Conservation (phyloP, 1,284 basidiomycete species). For the Sporisorium exsertum region DNA sequence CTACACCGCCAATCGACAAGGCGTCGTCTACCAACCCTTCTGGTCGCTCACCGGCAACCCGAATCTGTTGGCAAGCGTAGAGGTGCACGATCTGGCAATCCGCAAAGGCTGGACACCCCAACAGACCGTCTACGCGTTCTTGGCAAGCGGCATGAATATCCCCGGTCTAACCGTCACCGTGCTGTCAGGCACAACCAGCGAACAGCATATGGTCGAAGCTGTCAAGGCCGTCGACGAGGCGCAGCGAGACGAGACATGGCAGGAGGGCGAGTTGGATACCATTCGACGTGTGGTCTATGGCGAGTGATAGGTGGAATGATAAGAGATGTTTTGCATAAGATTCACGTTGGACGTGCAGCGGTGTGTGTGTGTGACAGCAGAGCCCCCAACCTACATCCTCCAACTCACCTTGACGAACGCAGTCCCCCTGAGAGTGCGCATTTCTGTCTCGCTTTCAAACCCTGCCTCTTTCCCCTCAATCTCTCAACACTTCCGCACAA, state of each 20-base stretch:
- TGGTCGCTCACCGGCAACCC: conserved; percentile 67
- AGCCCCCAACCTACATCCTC: no score
- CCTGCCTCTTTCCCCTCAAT: no score
- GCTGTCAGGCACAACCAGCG: conserved; percentile 55
- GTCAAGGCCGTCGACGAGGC: conserved; percentile 47
- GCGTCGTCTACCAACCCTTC: conserved; percentile 64
- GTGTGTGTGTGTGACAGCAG: not conserved
- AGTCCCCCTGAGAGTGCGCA: not conserved
- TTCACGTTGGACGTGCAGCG: no score
- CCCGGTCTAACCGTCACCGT: conserved; percentile 54
- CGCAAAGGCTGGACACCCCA: conserved; percentile 47
- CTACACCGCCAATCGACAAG: conserved; percentile 17
- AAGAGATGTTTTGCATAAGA: no score
- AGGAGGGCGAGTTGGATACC: conserved; percentile 39
- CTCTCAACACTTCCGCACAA: not conserved
- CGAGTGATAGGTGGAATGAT: no score
- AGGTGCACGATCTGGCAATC: conserved; percentile 48
- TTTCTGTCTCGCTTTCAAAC: no score
- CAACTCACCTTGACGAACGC: not conserved
- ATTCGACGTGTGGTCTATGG: conserved; percentile 62
- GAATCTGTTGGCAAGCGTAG: conserved; percentile 37
- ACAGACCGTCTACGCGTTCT: conserved; percentile 61
- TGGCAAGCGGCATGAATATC: conserved; percentile 57
- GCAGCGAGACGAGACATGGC: conserved; percentile 15
- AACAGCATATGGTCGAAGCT: conserved; percentile 61